Evolutionary conservation across 1,284 basidiomycete genomes (phyloP), one percentile per base, ranked within the genome.

Genomic region (Sporisorium reilianum): DNA sequence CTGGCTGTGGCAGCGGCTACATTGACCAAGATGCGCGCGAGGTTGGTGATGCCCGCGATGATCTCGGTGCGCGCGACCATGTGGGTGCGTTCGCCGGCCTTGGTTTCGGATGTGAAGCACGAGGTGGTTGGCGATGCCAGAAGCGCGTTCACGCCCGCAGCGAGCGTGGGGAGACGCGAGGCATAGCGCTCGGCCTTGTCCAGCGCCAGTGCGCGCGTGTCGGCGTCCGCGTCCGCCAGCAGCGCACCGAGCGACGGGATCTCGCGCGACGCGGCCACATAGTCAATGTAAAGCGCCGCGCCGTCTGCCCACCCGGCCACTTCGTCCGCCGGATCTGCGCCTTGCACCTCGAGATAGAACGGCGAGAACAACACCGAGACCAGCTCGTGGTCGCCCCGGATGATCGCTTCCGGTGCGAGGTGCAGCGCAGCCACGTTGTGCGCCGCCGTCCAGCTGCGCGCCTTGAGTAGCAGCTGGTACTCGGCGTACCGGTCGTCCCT

Each of bases 391-490:
- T 98, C 95, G 52, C 90, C 89, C 10, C 93, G 88, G 46, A 97
- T 88, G 56, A 97, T 88, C 0, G 92, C 93, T 78, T 98, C 96
- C 1, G 94, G 93, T 9, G 93, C 93, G n/a, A 99, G 89, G 72
- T 94, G 90, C 7, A 88, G 85, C 30, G 94, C 88, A 1, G 93
- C 93, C 23, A 97, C 87, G 42, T 90, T 89, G 83, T 97, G 95
- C 0, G 96, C 95, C 7, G 89, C 87, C 49, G 90, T 89, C 76
- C 89, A 91, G 41, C 90, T 85, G 20, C 89, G 89, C 1, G 94
- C 93, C 25, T 89, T 85, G 49, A 94, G 86, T 80, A 93, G 92
- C 44, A 91, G 86, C 63, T 92, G 89, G 85, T 93, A 97, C 40
- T 94, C 93, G 1, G 88, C 87, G 83, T 89, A 97, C 1, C 91